Evolutionary conservation across 75 land plant genomes (phyloP).

Genomic region (Selaginella moellendorffii): DNA sequence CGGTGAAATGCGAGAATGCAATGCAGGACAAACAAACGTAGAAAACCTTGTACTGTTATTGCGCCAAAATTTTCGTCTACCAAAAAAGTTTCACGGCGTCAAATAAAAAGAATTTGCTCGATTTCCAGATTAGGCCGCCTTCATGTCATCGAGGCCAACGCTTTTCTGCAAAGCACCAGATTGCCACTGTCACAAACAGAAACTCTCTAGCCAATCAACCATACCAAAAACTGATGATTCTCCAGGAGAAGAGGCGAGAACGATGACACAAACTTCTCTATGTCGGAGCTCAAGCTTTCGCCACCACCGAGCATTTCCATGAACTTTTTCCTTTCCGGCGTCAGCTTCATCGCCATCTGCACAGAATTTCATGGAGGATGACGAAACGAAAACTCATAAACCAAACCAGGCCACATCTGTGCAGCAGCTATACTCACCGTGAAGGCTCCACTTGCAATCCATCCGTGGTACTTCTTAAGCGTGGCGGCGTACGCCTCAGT

Average conservation of each 20-base stretch:
- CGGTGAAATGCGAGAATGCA: too few species aligned
- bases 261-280: conserved; percentile 45
- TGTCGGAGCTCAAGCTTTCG: conserved; percentile 56
- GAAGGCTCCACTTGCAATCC: conserved; percentile 91
- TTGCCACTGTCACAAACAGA: background rate
- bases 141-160: conserved; percentile 36
- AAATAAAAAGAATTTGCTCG: too few species aligned
- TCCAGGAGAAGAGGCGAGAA: conserved; percentile 69
- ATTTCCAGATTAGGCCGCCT: too few species aligned
- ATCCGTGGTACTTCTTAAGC: conserved; percentile 83
- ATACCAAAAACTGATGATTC: conserved; percentile 83
- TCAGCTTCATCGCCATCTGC: conserved; percentile 43
- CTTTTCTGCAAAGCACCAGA: conserved; percentile 22
- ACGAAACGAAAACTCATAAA: background rate
- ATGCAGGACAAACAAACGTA: too few species aligned
- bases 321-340: conserved; percentile 92
- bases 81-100: too few species aligned
- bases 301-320: conserved; percentile 52
- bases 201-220: conserved; percentile 3
- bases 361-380: background rate
- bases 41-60: too few species aligned
- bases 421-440: too few species aligned
- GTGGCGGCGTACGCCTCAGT: conserved; percentile 70
- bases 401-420: background rate
- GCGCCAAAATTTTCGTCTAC: too few species aligned